Evolutionary conservation across 805 yeast genomes (phyloP).

Genomic region (Candida morakotiae): DNA sequence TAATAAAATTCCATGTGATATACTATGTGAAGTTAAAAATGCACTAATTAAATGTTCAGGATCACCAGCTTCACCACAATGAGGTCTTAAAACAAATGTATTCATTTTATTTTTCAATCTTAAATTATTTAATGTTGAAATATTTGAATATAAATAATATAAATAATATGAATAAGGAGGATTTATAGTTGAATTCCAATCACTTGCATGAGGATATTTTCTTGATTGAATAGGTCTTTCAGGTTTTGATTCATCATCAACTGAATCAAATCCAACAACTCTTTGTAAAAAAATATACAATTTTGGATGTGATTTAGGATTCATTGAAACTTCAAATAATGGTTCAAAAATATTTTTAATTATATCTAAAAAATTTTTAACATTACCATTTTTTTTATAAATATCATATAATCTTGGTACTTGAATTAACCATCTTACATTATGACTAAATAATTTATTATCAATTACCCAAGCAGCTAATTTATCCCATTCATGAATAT

Average conservation of each 20-base stretch:
- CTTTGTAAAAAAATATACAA: constrained; percentile 83
- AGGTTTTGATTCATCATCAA: constrained; percentile 93
- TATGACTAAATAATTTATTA: constrained; percentile 84
- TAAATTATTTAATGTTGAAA: constrained; percentile 83
- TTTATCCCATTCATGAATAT: constrained; percentile 90
- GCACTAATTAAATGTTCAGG: constrained; percentile 95
- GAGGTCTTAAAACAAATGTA: constrained; percentile 94
- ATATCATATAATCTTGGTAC: constrained; percentile 91
- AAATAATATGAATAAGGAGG: constrained; percentile 98
- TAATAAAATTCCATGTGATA: constrained; percentile 90
- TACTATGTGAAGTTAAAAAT: constrained; percentile 83
- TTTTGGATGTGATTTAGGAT: constrained; percentile 89
- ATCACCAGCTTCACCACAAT: constrained; percentile 99
- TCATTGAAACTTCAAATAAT: constrained; percentile 79
- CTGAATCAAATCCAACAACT: constrained; percentile 96
- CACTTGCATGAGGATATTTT: constrained; percentile 79
- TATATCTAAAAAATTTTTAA: constrained; percentile 69
- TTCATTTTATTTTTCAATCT: constrained; percentile 72
- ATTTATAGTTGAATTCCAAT: constrained; percentile 74
- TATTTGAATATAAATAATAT: constrained; percentile 82
- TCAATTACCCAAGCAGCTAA: constrained; percentile 94
- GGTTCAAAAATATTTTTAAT: constrained; percentile 81
- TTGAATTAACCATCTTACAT: constrained; percentile 96
- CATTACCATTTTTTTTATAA: constrained; percentile 73
- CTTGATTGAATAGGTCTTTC: constrained; percentile 73